Evolutionary conservation across 306 rosid species (phyloP), one percentile per base, ranked within the genome.

Genomic region (Hippophae rhamnoides): DNA sequence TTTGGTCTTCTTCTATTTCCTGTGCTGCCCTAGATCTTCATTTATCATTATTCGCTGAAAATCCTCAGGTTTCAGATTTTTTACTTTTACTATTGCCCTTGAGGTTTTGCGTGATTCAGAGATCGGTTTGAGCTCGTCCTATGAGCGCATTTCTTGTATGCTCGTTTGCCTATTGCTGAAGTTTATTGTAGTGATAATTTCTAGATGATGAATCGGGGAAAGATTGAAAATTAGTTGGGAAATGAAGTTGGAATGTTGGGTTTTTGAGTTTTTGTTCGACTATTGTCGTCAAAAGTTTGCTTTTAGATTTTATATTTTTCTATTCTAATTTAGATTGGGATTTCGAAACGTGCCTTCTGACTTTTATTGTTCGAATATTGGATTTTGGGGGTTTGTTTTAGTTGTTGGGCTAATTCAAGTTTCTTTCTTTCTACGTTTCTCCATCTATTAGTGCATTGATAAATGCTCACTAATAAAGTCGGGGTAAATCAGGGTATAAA

Each of bases 11-110:
- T 31, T 61, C 14, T 26, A 50, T 49, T 25, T 23, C 43, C 43
- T 43, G 47, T 54, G 47, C 40, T 67, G 65, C 73, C 78, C 86
- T 76, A 76, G 80, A 79, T 79, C 85, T 77, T 66, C 58, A 58
- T 3, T 27, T 10, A 51, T 11, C 44, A 61, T 10, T 26, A 26
- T 42, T 11, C 49, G 9, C 14, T 41, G 8, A 56, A 12, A 11
- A 26, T 8, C 12, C 57, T 58, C 66, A 6, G 57, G 12, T 54
- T 63, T 55, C 56, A 65, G 74, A 78, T 72, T 79, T 18, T 18
- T 18, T 18, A 18, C 23, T 68, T 73, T 69, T n/a, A 44, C 59
- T 58, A 56, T 44, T 12, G 41, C 68, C 7, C 53, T 13, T 13
- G 23, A 8, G 14, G 23, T 12, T 12, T 49, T 31, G 25, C 63